Evolutionary conservation across 1,284 basidiomycete species (phyloP).

Genomic region (Malassezia japonica): DNA sequence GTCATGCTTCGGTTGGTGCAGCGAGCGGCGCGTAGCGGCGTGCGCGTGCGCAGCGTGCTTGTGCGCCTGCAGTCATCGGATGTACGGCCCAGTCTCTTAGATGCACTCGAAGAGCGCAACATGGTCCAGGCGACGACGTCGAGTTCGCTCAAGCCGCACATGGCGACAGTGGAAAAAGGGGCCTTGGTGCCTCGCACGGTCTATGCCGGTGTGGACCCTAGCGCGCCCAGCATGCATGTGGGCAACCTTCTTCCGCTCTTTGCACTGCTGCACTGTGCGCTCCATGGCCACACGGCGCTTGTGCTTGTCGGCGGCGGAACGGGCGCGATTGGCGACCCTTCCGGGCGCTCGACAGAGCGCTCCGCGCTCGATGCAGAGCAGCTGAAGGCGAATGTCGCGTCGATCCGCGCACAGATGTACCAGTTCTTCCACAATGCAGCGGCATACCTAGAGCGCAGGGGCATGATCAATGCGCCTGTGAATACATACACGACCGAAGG

Average conservation of each 20-base stretch:
- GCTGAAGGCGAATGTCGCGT: conserved; percentile 61
- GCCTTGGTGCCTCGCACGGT: conserved; percentile 52
- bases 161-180: conserved; percentile 3
- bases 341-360: conserved; percentile 75
- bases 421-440: conserved; percentile 64
- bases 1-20: background rate
- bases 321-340: conserved; percentile 91
- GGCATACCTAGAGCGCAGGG: conserved; percentile 51
- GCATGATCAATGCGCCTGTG: conserved; percentile 13
- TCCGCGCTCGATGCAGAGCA: conserved; percentile 58
- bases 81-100: background rate
- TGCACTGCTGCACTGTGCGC: conserved; percentile 73
- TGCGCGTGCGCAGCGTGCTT: no score
- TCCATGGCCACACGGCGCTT: conserved; percentile 69
- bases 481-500: background rate
- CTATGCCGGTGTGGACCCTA: conserved; percentile 87
- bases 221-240: conserved; percentile 76
- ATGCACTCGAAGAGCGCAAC: conserved; percentile 22
- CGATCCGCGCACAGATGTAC: conserved; percentile 61
- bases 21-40: background rate
- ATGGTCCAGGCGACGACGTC: conserved; percentile 28
- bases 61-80: background rate
- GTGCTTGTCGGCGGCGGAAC: conserved; percentile 88
- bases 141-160: conserved; percentile 19
- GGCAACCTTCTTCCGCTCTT: conserved; percentile 86